A percentile compares a stretch with the other conserved stretches of the same genome.
phyloP scores from a whole-genome alignment of 2,329 filamentous ascomycete genomes.

The Blastomyces silverae region DNA sequence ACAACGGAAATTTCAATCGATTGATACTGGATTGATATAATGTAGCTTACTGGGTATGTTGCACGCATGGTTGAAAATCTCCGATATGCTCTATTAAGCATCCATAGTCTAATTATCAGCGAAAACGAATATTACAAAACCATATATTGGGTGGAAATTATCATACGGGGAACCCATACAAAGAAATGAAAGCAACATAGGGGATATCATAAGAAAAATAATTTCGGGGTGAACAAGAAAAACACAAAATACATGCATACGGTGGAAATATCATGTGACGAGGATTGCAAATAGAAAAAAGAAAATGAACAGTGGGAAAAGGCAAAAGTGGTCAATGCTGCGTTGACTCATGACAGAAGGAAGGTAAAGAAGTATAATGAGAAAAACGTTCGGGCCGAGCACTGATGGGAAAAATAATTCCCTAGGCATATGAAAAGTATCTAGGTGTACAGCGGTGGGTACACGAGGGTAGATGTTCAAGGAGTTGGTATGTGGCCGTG shows the following conservation, averaged over 20 bases:
- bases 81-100: slow-evolving; percentile 3
- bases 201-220: slow-evolving; percentile 39
- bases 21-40: not conserved
- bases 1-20: not conserved
- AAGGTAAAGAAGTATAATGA: not conserved
- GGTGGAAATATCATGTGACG: slow-evolving; percentile 21
- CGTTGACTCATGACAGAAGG: slow-evolving; percentile 14
- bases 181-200: slow-evolving; percentile 30
- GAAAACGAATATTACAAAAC: slow-evolving; percentile 21
- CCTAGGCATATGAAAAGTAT: not conserved
- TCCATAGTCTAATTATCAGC: slow-evolving; percentile 14
- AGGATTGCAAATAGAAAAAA: slow-evolving; percentile 24
- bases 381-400: not conserved
- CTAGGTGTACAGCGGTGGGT: slow-evolving; percentile 9
- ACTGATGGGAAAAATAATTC: not conserved
- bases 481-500: slow-evolving; percentile 9
- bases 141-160: slow-evolving; percentile 3
- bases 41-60: not conserved
- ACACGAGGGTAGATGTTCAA: slow-evolving; percentile 5
- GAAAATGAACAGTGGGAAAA: slow-evolving; percentile 25
- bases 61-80: not conserved
- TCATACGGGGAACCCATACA: slow-evolving; percentile 11
- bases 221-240: slow-evolving; percentile 6
- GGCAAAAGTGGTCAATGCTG: slow-evolving; percentile 13
- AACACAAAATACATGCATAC: slow-evolving; percentile 24